Conservation (phyloP, 805 yeast genomes). For the Candida taoyuanica region DNA sequence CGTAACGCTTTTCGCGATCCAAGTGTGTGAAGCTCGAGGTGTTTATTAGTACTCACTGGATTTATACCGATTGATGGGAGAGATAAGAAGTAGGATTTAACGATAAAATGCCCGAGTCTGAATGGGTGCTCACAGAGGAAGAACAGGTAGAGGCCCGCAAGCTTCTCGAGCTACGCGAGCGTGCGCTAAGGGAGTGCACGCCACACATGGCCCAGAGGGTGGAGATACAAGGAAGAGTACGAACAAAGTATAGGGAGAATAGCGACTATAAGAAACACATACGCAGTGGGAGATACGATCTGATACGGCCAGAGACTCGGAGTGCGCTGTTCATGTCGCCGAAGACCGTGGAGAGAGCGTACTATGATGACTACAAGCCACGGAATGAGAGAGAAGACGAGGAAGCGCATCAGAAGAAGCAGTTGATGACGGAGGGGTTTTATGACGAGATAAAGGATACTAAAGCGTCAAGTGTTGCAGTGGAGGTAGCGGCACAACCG, state of each 20-base stretch:
- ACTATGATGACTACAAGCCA: slow-evolving; percentile 20
- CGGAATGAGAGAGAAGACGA: slow-evolving; percentile 20
- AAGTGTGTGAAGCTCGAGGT: too few species aligned
- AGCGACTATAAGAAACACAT: slow-evolving; percentile 21
- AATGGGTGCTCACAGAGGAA: slow-evolving; percentile 1
- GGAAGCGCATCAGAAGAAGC: background rate
- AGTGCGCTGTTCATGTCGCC: slow-evolving; percentile 14
- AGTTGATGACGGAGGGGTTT: too few species aligned
- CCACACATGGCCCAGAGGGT: slow-evolving; percentile 9
- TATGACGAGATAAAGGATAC: too few species aligned
- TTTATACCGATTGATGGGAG: too few species aligned
- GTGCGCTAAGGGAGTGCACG: slow-evolving; percentile 2
- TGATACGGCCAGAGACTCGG: slow-evolving; percentile 18
- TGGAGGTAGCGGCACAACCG: too few species aligned
- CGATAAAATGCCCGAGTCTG: too few species aligned
- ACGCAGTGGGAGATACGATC: slow-evolving; percentile 25
- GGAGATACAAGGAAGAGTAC: slow-evolving; percentile 19
- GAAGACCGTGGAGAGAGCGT: slow-evolving; percentile 14
- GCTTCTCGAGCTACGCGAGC: slow-evolving; percentile 18
- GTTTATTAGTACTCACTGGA: too few species aligned
- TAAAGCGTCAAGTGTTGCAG: too few species aligned
- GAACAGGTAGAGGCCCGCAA: slow-evolving; percentile 14
- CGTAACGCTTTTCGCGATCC: background rate
- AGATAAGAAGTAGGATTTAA: background rate
- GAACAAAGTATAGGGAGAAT: slow-evolving; percentile 16